These are phyloP conservation scores for Pythium phragmitis DNA, from an alignment of 352 stramenopile genomes.

Conservation along the genomic window DNA sequence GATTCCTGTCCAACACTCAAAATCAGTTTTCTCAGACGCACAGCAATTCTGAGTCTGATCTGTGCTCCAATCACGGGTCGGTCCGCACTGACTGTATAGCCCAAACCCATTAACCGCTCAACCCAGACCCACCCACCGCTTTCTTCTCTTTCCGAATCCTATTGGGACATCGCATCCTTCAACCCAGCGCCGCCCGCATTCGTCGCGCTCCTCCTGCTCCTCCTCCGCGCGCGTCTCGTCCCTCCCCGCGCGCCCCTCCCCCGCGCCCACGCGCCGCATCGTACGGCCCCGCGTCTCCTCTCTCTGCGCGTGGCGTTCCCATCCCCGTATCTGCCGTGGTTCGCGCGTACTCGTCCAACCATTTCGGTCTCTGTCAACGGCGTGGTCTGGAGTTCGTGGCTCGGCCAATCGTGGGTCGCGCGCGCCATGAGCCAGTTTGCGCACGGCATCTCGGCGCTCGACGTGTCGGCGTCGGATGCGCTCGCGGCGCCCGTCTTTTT, in stretches of 20 bases:
- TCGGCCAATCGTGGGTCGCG: constrained; percentile 43
- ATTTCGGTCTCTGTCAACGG: constrained; percentile 22
- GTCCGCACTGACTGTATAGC: too few species aligned
- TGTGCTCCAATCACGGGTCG: too few species aligned
- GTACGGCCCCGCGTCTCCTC: not conserved
- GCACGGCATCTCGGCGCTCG: constrained; percentile 75
- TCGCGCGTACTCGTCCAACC: not conserved
- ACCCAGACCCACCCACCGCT: too few species aligned
- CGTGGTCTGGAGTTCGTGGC: constrained; percentile 26
- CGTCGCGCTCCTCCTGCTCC: not conserved
- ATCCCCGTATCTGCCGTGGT: not conserved
- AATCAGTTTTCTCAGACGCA: too few species aligned
- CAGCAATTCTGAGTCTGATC: too few species aligned
- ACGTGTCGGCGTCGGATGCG: constrained; percentile 38
- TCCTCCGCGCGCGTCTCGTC: not conserved
- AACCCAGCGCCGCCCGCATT: not conserved
- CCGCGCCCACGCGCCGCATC: not conserved
- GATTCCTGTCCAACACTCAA: too few species aligned
- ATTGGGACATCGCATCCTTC: too few species aligned
- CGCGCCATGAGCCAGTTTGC: constrained; percentile 78
- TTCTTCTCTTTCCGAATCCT: too few species aligned
- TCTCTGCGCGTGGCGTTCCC: not conserved
- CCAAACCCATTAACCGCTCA: too few species aligned
- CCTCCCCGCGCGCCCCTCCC: not conserved
- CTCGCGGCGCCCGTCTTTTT: constrained; percentile 50